Conservation (phyloP, 352 stramenopile genomes). For the Phytopythium litorale region DNA sequence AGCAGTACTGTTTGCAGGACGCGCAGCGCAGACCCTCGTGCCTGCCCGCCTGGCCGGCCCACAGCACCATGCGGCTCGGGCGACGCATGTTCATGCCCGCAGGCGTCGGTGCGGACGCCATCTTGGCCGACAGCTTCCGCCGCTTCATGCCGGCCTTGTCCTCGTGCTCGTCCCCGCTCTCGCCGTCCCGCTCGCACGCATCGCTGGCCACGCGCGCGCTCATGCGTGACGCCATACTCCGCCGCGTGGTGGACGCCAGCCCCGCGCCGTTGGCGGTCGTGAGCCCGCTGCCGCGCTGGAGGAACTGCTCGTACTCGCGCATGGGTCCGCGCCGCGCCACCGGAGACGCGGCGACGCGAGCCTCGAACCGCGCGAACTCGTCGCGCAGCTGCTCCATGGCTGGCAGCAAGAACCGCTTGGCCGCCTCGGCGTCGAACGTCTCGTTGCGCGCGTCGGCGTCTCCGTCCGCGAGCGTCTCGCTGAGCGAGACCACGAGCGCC, state of each 20-base stretch:
- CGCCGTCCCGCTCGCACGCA: slow-evolving; percentile 1
- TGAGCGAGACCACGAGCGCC: slow-evolving; percentile 74
- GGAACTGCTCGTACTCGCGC: slow-evolving; percentile 37
- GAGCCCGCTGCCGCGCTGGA: slow-evolving; percentile 6
- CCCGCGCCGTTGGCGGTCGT: slow-evolving; percentile 4
- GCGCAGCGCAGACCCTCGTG: slow-evolving; percentile 69
- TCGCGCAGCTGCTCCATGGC: slow-evolving; percentile 57
- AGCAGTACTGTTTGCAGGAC: slow-evolving; percentile 84
- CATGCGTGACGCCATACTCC: slow-evolving; percentile 26
- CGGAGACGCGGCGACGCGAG: slow-evolving; percentile 18
- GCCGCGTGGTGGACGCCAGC: slow-evolving; percentile 25
- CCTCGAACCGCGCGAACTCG: slow-evolving; percentile 54
- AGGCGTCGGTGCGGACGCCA: slow-evolving; percentile 10
- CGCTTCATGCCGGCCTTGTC: slow-evolving; percentile 3
- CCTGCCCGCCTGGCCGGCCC: slow-evolving; percentile 76
- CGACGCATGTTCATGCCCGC: slow-evolving; percentile 11
- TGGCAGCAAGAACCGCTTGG: slow-evolving; percentile 50
- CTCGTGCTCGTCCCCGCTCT: slow-evolving; percentile 14
- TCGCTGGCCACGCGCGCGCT: slow-evolving; percentile 5
- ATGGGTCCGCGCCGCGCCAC: slow-evolving; percentile 51
- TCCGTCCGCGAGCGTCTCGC: slow-evolving; percentile 54
- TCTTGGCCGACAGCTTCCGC: slow-evolving; percentile 18
- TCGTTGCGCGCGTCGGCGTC: slow-evolving; percentile 11
- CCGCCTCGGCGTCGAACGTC: slow-evolving; percentile 43
- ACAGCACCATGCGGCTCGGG: slow-evolving; percentile 72